phyloP scores from a whole-genome alignment of 2,329 filamentous ascomycete genomes.

The Cercospora sp. region DNA sequence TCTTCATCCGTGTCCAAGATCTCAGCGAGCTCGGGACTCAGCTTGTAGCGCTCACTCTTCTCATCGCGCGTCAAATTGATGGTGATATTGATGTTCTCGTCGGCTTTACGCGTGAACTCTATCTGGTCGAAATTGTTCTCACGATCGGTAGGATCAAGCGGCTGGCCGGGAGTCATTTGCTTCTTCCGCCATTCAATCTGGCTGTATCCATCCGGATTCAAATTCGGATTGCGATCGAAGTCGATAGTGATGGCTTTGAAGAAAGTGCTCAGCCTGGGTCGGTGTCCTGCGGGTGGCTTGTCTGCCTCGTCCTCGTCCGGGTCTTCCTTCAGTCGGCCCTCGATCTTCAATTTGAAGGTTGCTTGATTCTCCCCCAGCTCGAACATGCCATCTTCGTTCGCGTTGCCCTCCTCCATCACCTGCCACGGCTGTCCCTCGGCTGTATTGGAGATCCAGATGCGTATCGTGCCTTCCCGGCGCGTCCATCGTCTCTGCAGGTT shows the following conservation, averaged over 20 bases:
- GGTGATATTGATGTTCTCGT: slow-evolving; percentile 88
- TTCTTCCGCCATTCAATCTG: slow-evolving; percentile 87
- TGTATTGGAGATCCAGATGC: slow-evolving; percentile 93
- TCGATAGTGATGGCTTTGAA: slow-evolving; percentile 75
- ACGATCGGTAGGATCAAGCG: slow-evolving; percentile 56
- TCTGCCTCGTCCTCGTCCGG: slow-evolving; percentile 54
- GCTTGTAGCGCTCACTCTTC: slow-evolving; percentile 76
- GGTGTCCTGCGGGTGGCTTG: slow-evolving; percentile 49
- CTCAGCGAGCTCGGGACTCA: slow-evolving; percentile 77
- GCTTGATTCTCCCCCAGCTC: slow-evolving; percentile 80
- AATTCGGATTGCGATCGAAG: slow-evolving; percentile 58
- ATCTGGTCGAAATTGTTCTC: slow-evolving; percentile 84
- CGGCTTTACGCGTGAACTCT: slow-evolving; percentile 85
- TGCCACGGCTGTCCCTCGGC: slow-evolving; percentile 96
- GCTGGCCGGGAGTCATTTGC: slow-evolving; percentile 44
- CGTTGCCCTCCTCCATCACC: slow-evolving; percentile 49
- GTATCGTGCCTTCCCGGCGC: slow-evolving; percentile 68
- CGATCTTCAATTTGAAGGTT: slow-evolving; percentile 86
- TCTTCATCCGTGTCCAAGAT: slow-evolving; percentile 84
- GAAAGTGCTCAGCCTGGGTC: slow-evolving; percentile 70
- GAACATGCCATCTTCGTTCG: slow-evolving; percentile 67
- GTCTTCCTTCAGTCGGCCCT: slow-evolving; percentile 73
- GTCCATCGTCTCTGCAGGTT: slow-evolving; percentile 63
- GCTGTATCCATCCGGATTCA: slow-evolving; percentile 63
- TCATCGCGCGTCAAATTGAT: slow-evolving; percentile 86